These are phyloP conservation scores for Juglanconis oblonga DNA, from an alignment of 2,329 filamentous ascomycete species.

Conservation along the genomic window DNA sequence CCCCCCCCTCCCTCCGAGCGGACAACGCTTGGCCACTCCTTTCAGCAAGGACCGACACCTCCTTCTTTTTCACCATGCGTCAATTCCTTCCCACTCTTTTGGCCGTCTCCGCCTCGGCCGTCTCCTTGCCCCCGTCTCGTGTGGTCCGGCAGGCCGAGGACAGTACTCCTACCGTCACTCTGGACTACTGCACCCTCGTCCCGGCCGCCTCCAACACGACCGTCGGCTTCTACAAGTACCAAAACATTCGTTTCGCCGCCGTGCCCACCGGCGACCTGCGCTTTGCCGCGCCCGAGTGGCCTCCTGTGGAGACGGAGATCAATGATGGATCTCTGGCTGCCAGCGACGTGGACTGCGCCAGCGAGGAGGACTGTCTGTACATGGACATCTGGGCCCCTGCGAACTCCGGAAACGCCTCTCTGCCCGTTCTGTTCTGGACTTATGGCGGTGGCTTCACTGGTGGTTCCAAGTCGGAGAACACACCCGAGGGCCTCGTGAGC, in stretches of 20 bases:
- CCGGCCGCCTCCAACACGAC: slow-evolving; percentile 22
- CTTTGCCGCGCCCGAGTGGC: slow-evolving; percentile 32
- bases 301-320: slow-evolving; percentile 28
- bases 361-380: slow-evolving; percentile 45
- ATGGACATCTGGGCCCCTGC: slow-evolving; percentile 46
- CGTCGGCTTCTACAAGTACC: slow-evolving; percentile 32
- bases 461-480: slow-evolving; percentile 35
- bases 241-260: slow-evolving; percentile 34
- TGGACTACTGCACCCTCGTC: slow-evolving; percentile 27
- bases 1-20: not conserved
- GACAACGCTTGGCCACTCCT: not conserved
- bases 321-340: slow-evolving; percentile 31
- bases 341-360: slow-evolving; percentile 30
- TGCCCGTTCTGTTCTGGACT: slow-evolving; percentile 45
- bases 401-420: slow-evolving; percentile 35
- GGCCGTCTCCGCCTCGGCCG: slow-evolving; percentile 1
- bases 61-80: slow-evolving; percentile 1
- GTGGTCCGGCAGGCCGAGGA: slow-evolving; percentile 2
- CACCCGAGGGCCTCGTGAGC: slow-evolving; percentile 32
- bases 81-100: not conserved
- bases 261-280: slow-evolving; percentile 31
- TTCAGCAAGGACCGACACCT: not conserved
- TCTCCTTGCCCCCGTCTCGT: not conserved
- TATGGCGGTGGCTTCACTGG: slow-evolving; percentile 43
- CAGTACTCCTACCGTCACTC: slow-evolving; percentile 22